Evolutionary conservation across 805 yeast genomes (phyloP).

Genomic region (Metschnikowia shivogae): DNA sequence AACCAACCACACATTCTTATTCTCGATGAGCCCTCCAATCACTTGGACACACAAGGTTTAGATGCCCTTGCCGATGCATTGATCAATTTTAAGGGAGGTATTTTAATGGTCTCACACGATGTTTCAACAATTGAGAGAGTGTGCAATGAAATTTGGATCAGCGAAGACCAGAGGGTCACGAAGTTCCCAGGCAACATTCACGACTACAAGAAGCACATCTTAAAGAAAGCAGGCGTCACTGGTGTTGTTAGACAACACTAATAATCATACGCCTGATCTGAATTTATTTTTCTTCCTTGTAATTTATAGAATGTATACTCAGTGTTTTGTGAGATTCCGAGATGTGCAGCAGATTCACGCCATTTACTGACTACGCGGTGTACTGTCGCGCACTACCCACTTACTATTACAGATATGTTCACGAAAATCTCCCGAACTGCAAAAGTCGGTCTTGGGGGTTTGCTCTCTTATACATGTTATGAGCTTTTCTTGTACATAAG

Average conservation of each 20-base stretch:
- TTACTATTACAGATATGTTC: neutral
- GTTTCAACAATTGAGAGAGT: slow-evolving; percentile 84
- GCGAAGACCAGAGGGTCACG: slow-evolving; percentile 77
- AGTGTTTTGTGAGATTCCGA: no score
- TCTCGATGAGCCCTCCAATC: slow-evolving; percentile 97
- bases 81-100: slow-evolving; percentile 87
- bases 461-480: slow-evolving; percentile 58
- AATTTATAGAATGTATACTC: no score
- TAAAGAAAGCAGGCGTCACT: slow-evolving; percentile 67
- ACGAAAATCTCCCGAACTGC: slow-evolving; percentile 24
- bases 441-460: slow-evolving; percentile 40
- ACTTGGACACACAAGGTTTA: slow-evolving; percentile 95
- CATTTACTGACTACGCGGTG: no score
- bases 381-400: neutral
- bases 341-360: no score
- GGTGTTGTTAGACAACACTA: slow-evolving; percentile 88
- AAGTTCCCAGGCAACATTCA: slow-evolving; percentile 79
- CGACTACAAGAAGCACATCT: slow-evolving; percentile 85
- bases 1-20: slow-evolving; percentile 86
- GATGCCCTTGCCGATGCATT: slow-evolving; percentile 93
- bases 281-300: no score
- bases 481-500: slow-evolving; percentile 57
- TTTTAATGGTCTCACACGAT: slow-evolving; percentile 97
- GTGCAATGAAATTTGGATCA: slow-evolving; percentile 93
- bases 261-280: neutral